Evolutionary conservation across 2,329 filamentous ascomycete genomes (phyloP).

Genomic region (Ceratocystis papillata): DNA sequence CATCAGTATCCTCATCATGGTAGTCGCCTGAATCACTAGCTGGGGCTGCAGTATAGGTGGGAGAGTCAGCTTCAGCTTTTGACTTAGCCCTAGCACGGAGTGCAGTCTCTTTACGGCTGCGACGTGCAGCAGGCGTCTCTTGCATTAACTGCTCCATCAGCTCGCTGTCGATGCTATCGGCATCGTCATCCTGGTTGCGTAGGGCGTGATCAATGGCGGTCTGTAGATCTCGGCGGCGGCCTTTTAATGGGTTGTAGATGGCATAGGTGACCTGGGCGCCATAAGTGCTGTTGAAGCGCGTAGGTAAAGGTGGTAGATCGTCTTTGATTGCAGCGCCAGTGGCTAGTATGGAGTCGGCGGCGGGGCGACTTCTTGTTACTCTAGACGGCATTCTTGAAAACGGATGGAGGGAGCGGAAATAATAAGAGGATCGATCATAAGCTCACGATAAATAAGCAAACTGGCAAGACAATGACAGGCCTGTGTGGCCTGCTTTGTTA

Average conservation of each 20-base stretch:
- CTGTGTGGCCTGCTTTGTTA: neutral
- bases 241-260: constrained; percentile 27
- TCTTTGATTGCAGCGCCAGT: constrained; percentile 25
- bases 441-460: neutral
- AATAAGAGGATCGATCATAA: neutral
- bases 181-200: constrained; percentile 23
- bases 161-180: constrained; percentile 21
- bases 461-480: neutral
- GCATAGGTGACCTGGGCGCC: constrained; percentile 26
- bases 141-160: constrained; percentile 23
- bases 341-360: constrained; percentile 15
- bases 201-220: constrained; percentile 26
- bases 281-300: constrained; percentile 27
- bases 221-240: constrained; percentile 25
- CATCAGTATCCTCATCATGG: neutral
- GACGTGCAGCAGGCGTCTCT: constrained; percentile 19
- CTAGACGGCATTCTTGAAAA: constrained; percentile 18
- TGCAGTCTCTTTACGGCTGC: constrained; percentile 14
- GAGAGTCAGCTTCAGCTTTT: neutral
- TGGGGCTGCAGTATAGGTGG: neutral
- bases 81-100: neutral
- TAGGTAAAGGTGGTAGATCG: constrained; percentile 26
- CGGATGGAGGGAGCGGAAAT: neutral
- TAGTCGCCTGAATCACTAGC: neutral
- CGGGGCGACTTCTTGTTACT: constrained; percentile 7